A percentile compares a stretch with the other conserved stretches of the same genome.
phyloP scores from a whole-genome alignment of 163 green algal genomes.

The Scenedesmus sp. region DNA sequence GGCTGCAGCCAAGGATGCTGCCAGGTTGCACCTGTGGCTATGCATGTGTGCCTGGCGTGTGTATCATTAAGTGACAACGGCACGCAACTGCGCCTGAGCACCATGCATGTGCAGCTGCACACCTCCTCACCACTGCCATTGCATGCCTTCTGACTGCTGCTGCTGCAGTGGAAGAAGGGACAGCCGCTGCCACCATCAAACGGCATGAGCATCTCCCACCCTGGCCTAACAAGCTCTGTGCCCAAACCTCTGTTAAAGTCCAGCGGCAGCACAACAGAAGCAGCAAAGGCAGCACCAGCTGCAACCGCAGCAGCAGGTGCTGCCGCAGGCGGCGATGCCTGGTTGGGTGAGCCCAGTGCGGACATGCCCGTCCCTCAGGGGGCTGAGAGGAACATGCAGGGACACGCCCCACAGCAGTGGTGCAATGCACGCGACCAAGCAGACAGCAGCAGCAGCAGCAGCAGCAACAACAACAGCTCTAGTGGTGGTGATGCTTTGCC shows the following conservation, averaged over 20 bases:
- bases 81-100: not conserved
- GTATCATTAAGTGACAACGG: not conserved
- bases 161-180: not conserved
- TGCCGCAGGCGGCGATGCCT: not conserved
- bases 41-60: no score
- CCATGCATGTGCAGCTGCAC: not conserved
- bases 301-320: not conserved
- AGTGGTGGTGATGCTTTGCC: not conserved
- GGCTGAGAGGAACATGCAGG: slow-evolving; percentile 15
- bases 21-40: no score
- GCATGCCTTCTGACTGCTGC: not conserved
- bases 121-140: not conserved
- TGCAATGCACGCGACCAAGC: not conserved
- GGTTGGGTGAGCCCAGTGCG: not conserved
- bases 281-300: not conserved
- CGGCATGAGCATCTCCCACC: slow-evolving; percentile 42
- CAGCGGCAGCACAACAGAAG: slow-evolving; percentile 2
- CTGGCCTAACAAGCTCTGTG: slow-evolving; percentile 10
- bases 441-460: not conserved
- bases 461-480: not conserved
- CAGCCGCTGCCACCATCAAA: not conserved
- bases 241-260: not conserved
- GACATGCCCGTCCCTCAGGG: slow-evolving; percentile 25
- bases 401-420: not conserved
- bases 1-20: not conserved